These are phyloP conservation scores for Rhazya stricta DNA, from an alignment of 257 asterid genomes.

Conservation along the genomic window DNA sequence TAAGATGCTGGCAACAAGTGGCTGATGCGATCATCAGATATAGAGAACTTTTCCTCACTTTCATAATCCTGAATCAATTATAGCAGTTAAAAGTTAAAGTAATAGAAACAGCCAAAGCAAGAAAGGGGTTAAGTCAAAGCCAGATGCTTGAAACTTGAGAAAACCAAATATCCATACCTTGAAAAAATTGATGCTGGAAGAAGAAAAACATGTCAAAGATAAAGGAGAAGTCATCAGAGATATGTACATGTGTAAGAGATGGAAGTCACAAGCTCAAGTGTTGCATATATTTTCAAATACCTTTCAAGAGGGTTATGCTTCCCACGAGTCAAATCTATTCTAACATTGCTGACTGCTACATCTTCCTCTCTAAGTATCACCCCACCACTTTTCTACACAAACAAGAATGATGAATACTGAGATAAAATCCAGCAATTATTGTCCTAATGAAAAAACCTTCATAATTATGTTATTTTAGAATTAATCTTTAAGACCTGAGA, in stretches of 20 bases:
- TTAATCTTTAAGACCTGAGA: conserved; percentile 58
- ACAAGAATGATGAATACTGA: conserved; percentile 6
- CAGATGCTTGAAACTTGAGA: conserved; percentile 8
- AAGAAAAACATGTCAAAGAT: conserved; percentile 26
- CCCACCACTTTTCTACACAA: conserved; percentile 52
- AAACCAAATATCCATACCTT: conserved; percentile 43
- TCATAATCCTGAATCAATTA: conserved; percentile 55
- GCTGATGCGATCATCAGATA: conserved; percentile 72
- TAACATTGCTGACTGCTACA: conserved; percentile 73
- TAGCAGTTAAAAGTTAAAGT: conserved; percentile 14
- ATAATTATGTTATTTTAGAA: not conserved
- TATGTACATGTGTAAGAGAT: not conserved
- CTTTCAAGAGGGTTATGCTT: conserved; percentile 81
- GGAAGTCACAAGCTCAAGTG: conserved; percentile 6
- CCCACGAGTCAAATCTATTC: conserved; percentile 84
- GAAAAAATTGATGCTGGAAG: conserved; percentile 81
- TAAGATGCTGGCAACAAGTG: conserved; percentile 82
- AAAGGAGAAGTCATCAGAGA: conserved; percentile 8
- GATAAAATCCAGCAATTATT: conserved; percentile 3
- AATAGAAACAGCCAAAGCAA: not conserved
- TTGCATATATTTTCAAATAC: conserved; percentile 28
- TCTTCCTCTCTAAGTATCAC: conserved; percentile 64
- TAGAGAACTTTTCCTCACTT: conserved; percentile 62
- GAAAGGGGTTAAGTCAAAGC: conserved; percentile 1
- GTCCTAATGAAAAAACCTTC: conserved; percentile 12